Evolutionary conservation across 108 stramenopile species (phyloP).

Genomic region (Chaetoceros tenuissimus): DNA sequence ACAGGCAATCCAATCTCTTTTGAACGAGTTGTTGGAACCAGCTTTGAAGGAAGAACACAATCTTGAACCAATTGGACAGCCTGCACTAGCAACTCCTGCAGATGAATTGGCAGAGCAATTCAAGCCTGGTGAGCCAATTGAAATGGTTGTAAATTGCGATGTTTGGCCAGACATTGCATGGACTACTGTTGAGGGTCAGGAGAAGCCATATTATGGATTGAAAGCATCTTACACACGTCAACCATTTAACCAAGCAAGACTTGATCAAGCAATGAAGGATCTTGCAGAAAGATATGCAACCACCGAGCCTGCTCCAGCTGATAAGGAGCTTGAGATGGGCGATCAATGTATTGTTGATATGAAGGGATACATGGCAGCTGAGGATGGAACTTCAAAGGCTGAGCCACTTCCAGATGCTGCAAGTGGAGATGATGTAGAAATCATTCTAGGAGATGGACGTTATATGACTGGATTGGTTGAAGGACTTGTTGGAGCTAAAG

Average conservation of each 20-base stretch:
- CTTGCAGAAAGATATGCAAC: slow-evolving; percentile 69
- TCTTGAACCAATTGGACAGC: slow-evolving; percentile 82
- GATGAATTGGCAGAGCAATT: slow-evolving; percentile 47
- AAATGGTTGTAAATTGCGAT: slow-evolving; percentile 63
- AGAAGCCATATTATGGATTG: slow-evolving; percentile 71
- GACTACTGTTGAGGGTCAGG: slow-evolving; percentile 41
- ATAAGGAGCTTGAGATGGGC: slow-evolving; percentile 47
- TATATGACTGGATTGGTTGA: slow-evolving; percentile 86
- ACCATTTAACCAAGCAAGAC: slow-evolving; percentile 68
- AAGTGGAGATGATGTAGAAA: slow-evolving; percentile 76
- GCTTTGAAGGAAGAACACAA: slow-evolving; percentile 68
- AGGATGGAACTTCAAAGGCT: slow-evolving; percentile 56
- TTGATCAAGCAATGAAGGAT: slow-evolving; percentile 73
- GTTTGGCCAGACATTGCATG: slow-evolving; percentile 85
- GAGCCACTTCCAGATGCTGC: slow-evolving; percentile 79
- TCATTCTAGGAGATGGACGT: slow-evolving; percentile 68
- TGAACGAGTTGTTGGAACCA: slow-evolving; percentile 49
- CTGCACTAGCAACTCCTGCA: slow-evolving; percentile 34
- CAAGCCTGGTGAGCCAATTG: slow-evolving; percentile 47
- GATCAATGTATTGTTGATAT: slow-evolving; percentile 81
- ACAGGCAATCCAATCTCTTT: slow-evolving; percentile 61
- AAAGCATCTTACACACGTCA: slow-evolving; percentile 64
- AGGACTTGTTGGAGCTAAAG: slow-evolving; percentile 75
- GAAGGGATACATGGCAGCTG: slow-evolving; percentile 74
- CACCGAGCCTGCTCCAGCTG: slow-evolving; percentile 47